Evolutionary conservation across 1,284 basidiomycete genomes (phyloP), one percentile per base, ranked within the genome.

Genomic region (Ganoderma boninense): DNA sequence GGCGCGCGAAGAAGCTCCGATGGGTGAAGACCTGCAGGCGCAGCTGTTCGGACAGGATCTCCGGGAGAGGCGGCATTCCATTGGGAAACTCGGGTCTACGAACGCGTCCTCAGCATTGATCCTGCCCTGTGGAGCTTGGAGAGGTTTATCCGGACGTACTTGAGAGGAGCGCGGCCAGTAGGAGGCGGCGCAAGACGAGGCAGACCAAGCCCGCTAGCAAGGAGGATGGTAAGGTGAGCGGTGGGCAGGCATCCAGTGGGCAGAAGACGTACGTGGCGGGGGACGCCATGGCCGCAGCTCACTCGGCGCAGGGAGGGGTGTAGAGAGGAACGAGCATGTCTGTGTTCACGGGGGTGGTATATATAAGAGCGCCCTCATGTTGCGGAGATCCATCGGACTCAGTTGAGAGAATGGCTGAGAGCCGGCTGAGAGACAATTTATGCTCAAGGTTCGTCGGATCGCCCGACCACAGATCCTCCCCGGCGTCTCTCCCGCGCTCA

Each of bases 1-100:
- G 90, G 0, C 93, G 84, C 0, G 86, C 92, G 74, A 83, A 87
- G 74, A 85, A 87, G 77, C 90, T 91, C 43, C 92, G 89, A 75
- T 94, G 92, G 2, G 93, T 94, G 79, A 92, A 94, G 2, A 93
- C 86, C 74, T 87, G 88, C 57, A 77, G 77, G 56, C 81, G 80
- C 60, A 91, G 84, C 1, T 77, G 81, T 0, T 80, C 76, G 4
- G 83, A 81, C 13, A 77, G 69, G 71, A 92, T 89, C 40, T 79
- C 75, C 0, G 90, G 90, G 2, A 91, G 83, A 10, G 83, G 80
- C 11, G 90, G 90, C 8, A 83, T 74, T 38, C 75, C 76, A 11
- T 75, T 69, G 16, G 75, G 74, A 5, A 80, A 76, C 18, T 79
- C 72, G 5, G 78, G 80, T 18, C 79, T 80, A 56, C 14, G 26